phyloP scores from a whole-genome alignment of 441 rosid genomes.

The Macaranga tanarius region DNA sequence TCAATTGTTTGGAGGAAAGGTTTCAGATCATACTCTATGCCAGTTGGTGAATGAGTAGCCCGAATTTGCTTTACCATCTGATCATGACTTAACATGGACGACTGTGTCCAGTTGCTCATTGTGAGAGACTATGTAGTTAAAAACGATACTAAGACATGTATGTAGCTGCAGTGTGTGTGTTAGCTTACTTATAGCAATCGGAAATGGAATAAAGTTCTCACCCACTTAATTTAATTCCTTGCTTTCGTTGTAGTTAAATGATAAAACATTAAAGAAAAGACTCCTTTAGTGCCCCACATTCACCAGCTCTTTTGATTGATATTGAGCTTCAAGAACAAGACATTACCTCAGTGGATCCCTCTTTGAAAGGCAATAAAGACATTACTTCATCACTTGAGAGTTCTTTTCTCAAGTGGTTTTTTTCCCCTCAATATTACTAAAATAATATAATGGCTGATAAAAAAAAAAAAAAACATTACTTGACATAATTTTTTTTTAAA shows the following conservation, averaged over 20 bases:
- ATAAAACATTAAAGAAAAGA: conserved; percentile 25
- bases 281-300: not conserved
- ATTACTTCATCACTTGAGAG: too few species aligned
- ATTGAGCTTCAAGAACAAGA: too few species aligned
- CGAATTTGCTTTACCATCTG: conserved; percentile 51
- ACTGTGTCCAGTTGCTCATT: not conserved
- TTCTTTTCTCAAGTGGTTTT: too few species aligned
- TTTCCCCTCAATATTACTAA: too few species aligned
- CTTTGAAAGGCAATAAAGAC: too few species aligned
- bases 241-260: conserved; percentile 36
- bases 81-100: not conserved
- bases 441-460: too few species aligned
- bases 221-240: conserved; percentile 42
- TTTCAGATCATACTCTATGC: conserved; percentile 61
- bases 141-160: too few species aligned
- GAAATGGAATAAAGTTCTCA: conserved; percentile 8
- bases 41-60: conserved; percentile 71
- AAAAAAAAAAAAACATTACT: too few species aligned
- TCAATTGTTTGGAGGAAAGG: conserved; percentile 64
- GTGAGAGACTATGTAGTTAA: not conserved
- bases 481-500: too few species aligned
- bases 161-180: too few species aligned
- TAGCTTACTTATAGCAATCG: conserved; percentile 19
- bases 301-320: too few species aligned
- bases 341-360: too few species aligned